Percentiles rank a stretch among this genome's conserved stretches.
These are phyloP conservation scores for Knufia petricola DNA, from an alignment of 2,329 filamentous ascomycete species.

Conservation along the genomic window DNA sequence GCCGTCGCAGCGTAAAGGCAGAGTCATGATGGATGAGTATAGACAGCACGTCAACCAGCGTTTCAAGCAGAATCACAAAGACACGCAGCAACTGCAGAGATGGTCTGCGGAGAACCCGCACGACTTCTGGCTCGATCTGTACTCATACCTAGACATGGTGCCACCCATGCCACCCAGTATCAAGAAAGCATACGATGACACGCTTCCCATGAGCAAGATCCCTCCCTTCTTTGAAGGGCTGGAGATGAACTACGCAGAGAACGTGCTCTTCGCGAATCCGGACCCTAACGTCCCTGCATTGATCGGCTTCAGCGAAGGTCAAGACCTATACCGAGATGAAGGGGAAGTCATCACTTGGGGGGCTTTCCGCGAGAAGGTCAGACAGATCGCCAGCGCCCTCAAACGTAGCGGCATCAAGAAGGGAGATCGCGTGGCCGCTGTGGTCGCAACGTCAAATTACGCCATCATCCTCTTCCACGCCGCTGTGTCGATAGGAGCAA, in stretches of 20 bases:
- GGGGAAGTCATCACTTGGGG: constrained; percentile 32
- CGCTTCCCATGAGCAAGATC: constrained; percentile 29
- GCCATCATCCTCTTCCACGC: constrained; percentile 34
- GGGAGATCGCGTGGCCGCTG: constrained; percentile 32
- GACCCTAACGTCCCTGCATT: constrained; percentile 29
- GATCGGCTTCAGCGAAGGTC: constrained; percentile 33
- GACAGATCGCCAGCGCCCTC: constrained; percentile 30
- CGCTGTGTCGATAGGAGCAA: constrained; percentile 32
- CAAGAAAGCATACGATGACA: constrained; percentile 31
- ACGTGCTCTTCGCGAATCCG: constrained; percentile 30
- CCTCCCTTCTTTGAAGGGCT: constrained; percentile 32
- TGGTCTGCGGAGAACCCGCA: constrained; percentile 33
- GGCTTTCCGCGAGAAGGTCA: constrained; percentile 30
- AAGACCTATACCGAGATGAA: constrained; percentile 16
- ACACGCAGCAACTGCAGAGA: constrained; percentile 30
- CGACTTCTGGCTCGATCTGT: constrained; percentile 35
- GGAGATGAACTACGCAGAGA: constrained; percentile 34
- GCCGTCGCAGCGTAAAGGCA: no score
- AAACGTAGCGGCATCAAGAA: constrained; percentile 29
- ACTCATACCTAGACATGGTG: constrained; percentile 27
- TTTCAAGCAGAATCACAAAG: constrained; percentile 8
- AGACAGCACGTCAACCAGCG: constrained; percentile 12
- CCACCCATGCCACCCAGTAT: constrained; percentile 26
- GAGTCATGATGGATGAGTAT: constrained; percentile 15
- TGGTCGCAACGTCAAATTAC: constrained; percentile 35